Evolutionary conservation across 2,329 filamentous ascomycete species (phyloP).

Genomic region (Talaromyces piceae): DNA sequence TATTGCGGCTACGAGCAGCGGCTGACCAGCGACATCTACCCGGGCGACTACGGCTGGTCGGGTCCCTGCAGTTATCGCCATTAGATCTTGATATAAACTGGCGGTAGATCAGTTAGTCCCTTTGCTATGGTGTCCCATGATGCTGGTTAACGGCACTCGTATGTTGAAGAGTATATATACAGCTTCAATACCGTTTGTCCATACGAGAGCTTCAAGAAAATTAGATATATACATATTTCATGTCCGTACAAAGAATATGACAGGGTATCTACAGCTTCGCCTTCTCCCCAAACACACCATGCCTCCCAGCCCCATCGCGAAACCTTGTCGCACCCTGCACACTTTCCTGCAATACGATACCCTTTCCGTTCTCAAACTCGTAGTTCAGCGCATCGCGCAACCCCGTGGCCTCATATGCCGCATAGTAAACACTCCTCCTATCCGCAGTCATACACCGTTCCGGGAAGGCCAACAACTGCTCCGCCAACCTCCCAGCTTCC

Average conservation of each 20-base stretch:
- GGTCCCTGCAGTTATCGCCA: no score
- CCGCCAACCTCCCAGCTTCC: constrained; percentile 43
- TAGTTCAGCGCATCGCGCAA: constrained; percentile 45
- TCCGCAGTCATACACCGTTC: constrained; percentile 48
- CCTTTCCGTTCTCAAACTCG: constrained; percentile 41
- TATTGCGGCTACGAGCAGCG: constrained; percentile 87
- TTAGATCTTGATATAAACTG: no score
- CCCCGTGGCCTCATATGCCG: constrained; percentile 41
- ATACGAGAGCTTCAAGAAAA: no score
- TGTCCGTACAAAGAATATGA: no score
- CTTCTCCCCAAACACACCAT: constrained; percentile 19
- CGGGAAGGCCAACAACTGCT: constrained; percentile 43
- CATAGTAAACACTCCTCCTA: constrained; percentile 43
- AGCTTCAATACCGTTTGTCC: no score
- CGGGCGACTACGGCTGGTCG: constrained; percentile 87
- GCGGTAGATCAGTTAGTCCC: no score
- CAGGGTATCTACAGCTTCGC: not conserved
- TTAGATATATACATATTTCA: no score
- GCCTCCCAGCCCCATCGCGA: constrained; percentile 32
- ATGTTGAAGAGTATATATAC: no score
- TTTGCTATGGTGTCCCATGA: no score
- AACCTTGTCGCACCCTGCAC: constrained; percentile 36
- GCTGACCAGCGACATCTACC: constrained; percentile 92
- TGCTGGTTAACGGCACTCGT: no score
- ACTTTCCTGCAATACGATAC: constrained; percentile 39